Percentiles rank a stretch among this genome's conserved stretches.
Conservation (phyloP, 2,329 filamentous ascomycete genomes). For the Ceratocystis smalleyi region DNA sequence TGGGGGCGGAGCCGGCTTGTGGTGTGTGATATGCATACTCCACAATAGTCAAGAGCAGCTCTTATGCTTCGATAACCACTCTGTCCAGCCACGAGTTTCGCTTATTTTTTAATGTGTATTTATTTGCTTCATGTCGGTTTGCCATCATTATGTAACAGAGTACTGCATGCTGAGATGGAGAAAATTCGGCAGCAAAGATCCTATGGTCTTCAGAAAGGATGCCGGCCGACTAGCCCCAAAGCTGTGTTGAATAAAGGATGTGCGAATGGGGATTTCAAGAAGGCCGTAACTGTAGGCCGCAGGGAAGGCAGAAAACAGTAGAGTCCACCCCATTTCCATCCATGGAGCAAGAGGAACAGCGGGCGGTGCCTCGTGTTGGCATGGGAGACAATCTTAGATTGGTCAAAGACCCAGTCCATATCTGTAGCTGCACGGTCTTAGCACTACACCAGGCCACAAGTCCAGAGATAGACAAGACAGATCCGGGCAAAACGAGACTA, state of each 20-base stretch:
- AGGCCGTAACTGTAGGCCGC: not conserved
- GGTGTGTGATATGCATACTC: not conserved
- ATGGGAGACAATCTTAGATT: not conserved
- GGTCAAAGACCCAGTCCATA: not conserved
- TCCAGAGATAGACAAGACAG: slow-evolving; percentile 1
- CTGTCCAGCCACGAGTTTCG: not conserved
- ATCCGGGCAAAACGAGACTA: not conserved
- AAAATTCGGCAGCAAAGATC: too few relatives aligned
- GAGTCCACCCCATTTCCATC: not conserved
- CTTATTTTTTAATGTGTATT: not conserved
- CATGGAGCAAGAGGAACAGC: not conserved
- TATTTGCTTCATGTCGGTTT: not conserved
- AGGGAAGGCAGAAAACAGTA: not conserved
- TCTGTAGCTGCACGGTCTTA: not conserved
- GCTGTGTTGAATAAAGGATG: too few relatives aligned
- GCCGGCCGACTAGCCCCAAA: too few relatives aligned
- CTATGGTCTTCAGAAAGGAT: too few relatives aligned
- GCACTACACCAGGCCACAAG: not conserved
- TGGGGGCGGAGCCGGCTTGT: not conserved
- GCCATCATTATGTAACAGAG: not conserved
- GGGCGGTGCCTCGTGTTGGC: not conserved
- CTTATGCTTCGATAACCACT: not conserved
- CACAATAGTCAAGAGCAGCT: not conserved
- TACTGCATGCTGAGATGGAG: not conserved
- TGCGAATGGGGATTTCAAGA: not conserved